Evolutionary conservation across 2,329 filamentous ascomycete species (phyloP), one percentile per base, ranked within the genome.

Genomic region (Trichophyton schoenleinii): DNA sequence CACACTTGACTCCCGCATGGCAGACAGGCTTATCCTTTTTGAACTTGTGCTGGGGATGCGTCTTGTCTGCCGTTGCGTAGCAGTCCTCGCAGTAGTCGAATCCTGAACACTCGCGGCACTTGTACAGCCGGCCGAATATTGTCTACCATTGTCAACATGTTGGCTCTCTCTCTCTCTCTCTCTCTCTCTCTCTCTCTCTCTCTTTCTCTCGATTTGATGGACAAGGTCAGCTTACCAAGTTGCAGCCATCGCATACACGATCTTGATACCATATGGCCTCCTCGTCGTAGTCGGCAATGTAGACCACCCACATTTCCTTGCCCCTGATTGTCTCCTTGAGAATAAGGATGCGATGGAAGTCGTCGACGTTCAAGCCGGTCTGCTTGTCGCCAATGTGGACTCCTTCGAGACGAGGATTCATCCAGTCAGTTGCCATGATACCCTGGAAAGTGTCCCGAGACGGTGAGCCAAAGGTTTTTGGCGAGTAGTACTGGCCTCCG

Each of bases 61-160:
- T 31, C 11, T 41, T 25, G 22, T 61, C 59, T 22, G 46, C 46
- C 6, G 34, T n/a, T 28, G n/a, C 48, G 7, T 57, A 31, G 36
- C 59, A 61, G 20, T 49, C 49, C 15, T 38, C 42, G 18, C 59
- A 61, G 34, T 61, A 61, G 36, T 61, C 59, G n/a, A 61, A 61
- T 11, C 55, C 48, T 3, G 59, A 36, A 20, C 59, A 61, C 25
- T 55, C 59, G 28, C 36, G 20, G 49, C 59, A 61, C 52, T 15
- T 9, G 55, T 61, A 61, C 3, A 31, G 59, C 4, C 8, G 31
- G 9, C 59, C 59, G 41, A 61, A 61, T 46, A 61, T 38, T 25
- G 52, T 61, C 59, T 61, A 25, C 20, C 44, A 20, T 9, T 31
- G 44, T 48, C 20, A 48, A 22, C n/a, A 25, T 48, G 6, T 22